Evolutionary conservation across 78 protist species (phyloP).

Genomic region (Tieghemostelium lacteum): DNA sequence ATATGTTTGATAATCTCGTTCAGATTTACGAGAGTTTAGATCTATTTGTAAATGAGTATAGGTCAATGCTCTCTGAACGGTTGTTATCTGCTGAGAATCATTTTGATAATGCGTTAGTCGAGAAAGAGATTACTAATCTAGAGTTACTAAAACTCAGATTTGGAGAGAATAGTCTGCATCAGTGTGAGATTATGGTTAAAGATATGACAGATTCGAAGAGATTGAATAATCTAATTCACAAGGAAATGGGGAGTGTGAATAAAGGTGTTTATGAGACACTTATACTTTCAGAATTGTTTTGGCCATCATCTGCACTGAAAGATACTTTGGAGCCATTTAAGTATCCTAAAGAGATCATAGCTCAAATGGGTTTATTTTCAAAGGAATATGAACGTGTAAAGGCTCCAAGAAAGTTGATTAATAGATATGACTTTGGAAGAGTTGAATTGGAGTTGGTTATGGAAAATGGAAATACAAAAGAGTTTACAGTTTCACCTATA

Average conservation of each 20-base stretch:
- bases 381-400: constrained; percentile 70
- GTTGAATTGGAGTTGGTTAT: constrained; percentile 80
- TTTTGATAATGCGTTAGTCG: constrained; percentile 63
- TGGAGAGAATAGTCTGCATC: constrained; percentile 84
- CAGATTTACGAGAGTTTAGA: constrained; percentile 83
- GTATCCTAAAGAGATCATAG: constrained; percentile 35
- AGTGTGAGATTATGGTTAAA: constrained; percentile 89
- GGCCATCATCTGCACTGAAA: too few relatives aligned
- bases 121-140: constrained; percentile 57
- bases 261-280: constrained; percentile 3
- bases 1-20: constrained; percentile 71
- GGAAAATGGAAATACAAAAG: constrained; percentile 4
- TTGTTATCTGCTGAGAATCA: constrained; percentile 32
- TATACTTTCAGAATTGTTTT: constrained; percentile 79
- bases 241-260: background rate
- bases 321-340: constrained; percentile 39
- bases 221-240: constrained; percentile 38
- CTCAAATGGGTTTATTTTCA: constrained; percentile 39
- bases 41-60: constrained; percentile 83
- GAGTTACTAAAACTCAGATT: constrained; percentile 92
- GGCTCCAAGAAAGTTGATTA: constrained; percentile 85
- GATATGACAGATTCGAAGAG: constrained; percentile 90
- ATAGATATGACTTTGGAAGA: constrained; percentile 82
- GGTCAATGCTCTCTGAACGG: constrained; percentile 82
- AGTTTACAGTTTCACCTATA: constrained; percentile 71